Conservation (phyloP, 257 asterid genomes). For the Sherardia arvensis region DNA sequence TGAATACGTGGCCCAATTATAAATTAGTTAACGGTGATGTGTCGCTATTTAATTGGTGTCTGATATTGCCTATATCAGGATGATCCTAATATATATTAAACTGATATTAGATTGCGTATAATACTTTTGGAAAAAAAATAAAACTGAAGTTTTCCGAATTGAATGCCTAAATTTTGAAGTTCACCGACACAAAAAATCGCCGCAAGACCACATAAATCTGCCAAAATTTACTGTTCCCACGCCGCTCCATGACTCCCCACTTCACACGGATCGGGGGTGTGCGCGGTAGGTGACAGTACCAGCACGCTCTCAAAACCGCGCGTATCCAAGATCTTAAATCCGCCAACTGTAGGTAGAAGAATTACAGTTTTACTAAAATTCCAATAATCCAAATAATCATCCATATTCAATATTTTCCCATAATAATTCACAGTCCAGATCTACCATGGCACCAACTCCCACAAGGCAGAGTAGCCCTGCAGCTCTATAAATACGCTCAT, state of each 20-base stretch:
- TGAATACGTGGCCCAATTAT: too few relatives aligned
- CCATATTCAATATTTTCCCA: not conserved
- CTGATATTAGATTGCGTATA: too few relatives aligned
- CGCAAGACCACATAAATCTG: not conserved
- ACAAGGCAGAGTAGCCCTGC: not conserved
- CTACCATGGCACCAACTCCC: conserved; percentile 27
- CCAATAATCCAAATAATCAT: too few relatives aligned
- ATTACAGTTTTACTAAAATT: not conserved
- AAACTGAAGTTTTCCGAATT: too few relatives aligned
- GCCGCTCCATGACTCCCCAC: not conserved
- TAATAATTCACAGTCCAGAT: conserved; percentile 15
- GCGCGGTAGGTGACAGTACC: not conserved
- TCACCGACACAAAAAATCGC: not conserved
- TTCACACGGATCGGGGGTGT: not conserved
- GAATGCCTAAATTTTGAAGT: too few relatives aligned
- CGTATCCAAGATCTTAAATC: not conserved
- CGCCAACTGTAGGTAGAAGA: not conserved
- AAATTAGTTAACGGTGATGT: too few relatives aligned
- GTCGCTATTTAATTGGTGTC: too few relatives aligned
- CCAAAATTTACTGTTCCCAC: not conserved
- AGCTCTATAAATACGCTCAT: conserved; percentile 32
- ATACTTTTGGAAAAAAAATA: too few relatives aligned
- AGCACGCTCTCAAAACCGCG: conserved; percentile 1
- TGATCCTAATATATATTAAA: too few relatives aligned
- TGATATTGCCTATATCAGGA: too few relatives aligned